Evolutionary conservation across 352 stramenopile species (phyloP), one percentile per base, ranked within the genome.

Genomic region (Achlya hypogyna): DNA sequence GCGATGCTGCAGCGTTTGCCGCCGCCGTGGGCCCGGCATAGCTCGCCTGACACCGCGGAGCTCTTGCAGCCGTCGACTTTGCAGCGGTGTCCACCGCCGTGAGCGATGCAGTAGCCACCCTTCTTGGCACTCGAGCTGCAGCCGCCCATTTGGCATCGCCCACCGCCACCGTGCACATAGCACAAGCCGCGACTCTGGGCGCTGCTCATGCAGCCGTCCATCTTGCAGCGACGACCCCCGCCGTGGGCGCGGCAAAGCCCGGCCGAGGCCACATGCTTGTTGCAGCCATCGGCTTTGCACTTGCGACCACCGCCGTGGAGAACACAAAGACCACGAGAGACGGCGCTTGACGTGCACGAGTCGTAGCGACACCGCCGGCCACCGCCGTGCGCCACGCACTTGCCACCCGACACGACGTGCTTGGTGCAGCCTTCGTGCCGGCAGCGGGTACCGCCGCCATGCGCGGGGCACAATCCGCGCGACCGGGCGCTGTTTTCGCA

Each of bases 61-160:
- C 81, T 91, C 27, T 80, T 88, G 72, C 85, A 93, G 5, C 75
- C 75, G 4, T 62, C 51, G 9, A 93, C 76, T 75, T 82, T 76
- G 71, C 85, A 94, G 12, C 83, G 85, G 66, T 94, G 83, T 45
- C 85, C 83, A 60, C 85, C 85, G n/a, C 85, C 85, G 51, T 94
- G 85, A 3, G 85, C 83, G 40, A 92, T 92, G 38, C 85, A 94
- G 56, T 84, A 86, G 18, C 85, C 85, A 56, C 85, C 85, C 74
- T 92, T 94, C 76, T 92, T 92, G 63, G 84, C 85, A 40, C 82
- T 91, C 3, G 82, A 91, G 29, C 78, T 86, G 62, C 85, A 94
- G 10, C 72, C 80, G 52, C 65, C 65, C 68, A 78, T 82, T 74
- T 92, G 85, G 60, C 85, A 94, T 20, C 83, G 83, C 12, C 84